Percentiles rank a stretch among this genome's conserved stretches.
phyloP scores from a whole-genome alignment of 2,329 filamentous ascomycete genomes.

The Tolypocladium ophioglossoides region DNA sequence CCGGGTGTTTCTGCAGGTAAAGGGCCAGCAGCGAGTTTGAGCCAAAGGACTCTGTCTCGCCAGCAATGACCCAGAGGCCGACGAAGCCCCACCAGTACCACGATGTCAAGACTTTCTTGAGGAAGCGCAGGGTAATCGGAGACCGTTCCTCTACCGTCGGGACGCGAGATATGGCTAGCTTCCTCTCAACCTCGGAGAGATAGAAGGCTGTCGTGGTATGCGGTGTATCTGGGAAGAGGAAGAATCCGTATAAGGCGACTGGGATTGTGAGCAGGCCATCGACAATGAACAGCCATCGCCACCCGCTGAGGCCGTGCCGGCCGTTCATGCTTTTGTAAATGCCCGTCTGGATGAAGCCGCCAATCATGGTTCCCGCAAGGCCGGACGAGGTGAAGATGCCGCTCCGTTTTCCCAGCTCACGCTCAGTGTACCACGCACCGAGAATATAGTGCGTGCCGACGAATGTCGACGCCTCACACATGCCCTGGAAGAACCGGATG shows the following conservation, averaged over 20 bases:
- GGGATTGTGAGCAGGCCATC: slow-evolving; percentile 43
- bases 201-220: slow-evolving; percentile 33
- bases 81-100: slow-evolving; percentile 60
- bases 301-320: slow-evolving; percentile 46
- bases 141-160: slow-evolving; percentile 26
- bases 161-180: slow-evolving; percentile 31
- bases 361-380: slow-evolving; percentile 40
- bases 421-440: slow-evolving; percentile 47
- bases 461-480: slow-evolving; percentile 28
- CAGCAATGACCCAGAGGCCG: slow-evolving; percentile 57
- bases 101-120: slow-evolving; percentile 43
- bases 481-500: slow-evolving; percentile 28
- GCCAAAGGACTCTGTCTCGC: slow-evolving; percentile 61
- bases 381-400: slow-evolving; percentile 54
- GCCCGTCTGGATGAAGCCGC: slow-evolving; percentile 50
- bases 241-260: slow-evolving; percentile 21
- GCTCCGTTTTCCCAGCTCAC: slow-evolving; percentile 51
- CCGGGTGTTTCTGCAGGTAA: slow-evolving; percentile 38
- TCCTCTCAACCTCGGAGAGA: slow-evolving; percentile 34
- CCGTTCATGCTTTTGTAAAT: slow-evolving; percentile 39
- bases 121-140: slow-evolving; percentile 37
- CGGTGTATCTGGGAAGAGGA: slow-evolving; percentile 29
- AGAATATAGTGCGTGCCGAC: slow-evolving; percentile 32
- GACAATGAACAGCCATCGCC: slow-evolving; percentile 62
- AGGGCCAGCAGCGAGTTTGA: slow-evolving; percentile 47